These are phyloP conservation scores for Suhomyces ambrosiae DNA, from an alignment of 1,139 yeast species.

Conservation along the genomic window DNA sequence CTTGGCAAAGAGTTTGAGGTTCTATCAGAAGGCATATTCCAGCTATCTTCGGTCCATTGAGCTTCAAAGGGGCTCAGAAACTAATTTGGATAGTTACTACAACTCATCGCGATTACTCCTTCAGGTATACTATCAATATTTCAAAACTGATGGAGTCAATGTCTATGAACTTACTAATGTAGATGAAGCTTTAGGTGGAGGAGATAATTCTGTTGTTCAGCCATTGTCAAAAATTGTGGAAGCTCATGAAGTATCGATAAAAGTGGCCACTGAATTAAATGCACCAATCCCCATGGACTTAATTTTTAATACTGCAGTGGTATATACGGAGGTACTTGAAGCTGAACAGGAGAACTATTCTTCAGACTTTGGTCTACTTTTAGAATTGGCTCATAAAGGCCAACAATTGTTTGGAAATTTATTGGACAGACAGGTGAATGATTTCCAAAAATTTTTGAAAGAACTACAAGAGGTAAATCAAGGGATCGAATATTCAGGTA, in stretches of 20 bases:
- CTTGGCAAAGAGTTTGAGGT: constrained; percentile 52
- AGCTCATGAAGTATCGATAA: constrained; percentile 43
- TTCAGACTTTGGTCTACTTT: constrained; percentile 17
- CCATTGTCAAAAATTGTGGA: constrained; percentile 33
- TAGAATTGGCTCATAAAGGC: constrained; percentile 23
- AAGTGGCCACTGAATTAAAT: constrained; percentile 18
- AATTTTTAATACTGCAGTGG: constrained; percentile 48
- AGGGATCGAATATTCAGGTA: not conserved
- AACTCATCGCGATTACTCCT: constrained; percentile 52
- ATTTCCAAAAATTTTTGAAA: constrained; percentile 29
- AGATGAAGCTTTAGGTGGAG: constrained; percentile 40
- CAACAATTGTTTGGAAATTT: constrained; percentile 21
- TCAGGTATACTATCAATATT: constrained; percentile 49
- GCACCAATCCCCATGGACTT: constrained; percentile 39
- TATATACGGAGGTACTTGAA: constrained; percentile 51
- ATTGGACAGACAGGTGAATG: constrained; percentile 26
- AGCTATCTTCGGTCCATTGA: constrained; percentile 36
- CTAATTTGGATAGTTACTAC: constrained; percentile 43
- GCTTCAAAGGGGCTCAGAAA: constrained; percentile 15
- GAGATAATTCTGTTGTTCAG: constrained; percentile 40
- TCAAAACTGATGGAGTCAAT: constrained; percentile 46
- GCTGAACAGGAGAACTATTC: constrained; percentile 24
- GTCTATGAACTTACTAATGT: constrained; percentile 40
- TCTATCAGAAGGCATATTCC: constrained; percentile 51
- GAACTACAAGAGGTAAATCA: constrained; percentile 24